Evolutionary conservation across 106 monocot genomes (phyloP).

Genomic region (Dioscorea zingiberensis): DNA sequence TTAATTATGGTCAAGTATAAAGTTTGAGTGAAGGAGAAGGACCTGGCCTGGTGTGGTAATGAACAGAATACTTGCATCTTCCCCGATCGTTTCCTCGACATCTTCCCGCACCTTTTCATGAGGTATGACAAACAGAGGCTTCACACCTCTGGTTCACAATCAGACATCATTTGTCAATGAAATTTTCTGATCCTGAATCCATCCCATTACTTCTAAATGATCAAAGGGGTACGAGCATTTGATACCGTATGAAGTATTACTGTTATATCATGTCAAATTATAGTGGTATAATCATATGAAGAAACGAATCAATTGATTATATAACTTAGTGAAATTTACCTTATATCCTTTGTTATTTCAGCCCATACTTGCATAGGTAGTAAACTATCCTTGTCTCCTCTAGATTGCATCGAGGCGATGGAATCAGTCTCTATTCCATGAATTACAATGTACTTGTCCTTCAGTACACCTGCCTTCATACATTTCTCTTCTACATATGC

Average conservation of each 20-base stretch:
- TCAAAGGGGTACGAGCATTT: too few species aligned
- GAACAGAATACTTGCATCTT: slow-evolving; percentile 52
- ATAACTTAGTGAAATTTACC: slow-evolving; percentile 27
- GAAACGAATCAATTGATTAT: background rate
- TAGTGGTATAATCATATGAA: background rate
- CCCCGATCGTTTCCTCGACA: slow-evolving; percentile 55
- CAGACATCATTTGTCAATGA: background rate
- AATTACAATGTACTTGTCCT: slow-evolving; percentile 64
- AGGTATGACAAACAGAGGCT: slow-evolving; percentile 81
- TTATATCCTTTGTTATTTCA: slow-evolving; percentile 60
- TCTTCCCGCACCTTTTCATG: slow-evolving; percentile 90
- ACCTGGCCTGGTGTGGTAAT: slow-evolving; percentile 94
- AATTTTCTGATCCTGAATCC: background rate
- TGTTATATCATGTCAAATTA: too few species aligned
- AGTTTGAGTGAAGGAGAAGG: background rate
- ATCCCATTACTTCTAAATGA: too few species aligned
- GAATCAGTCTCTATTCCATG: slow-evolving; percentile 90
- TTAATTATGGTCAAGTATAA: background rate
- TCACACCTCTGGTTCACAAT: slow-evolving; percentile 38
- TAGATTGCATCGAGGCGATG: slow-evolving; percentile 74
- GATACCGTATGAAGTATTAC: too few species aligned
- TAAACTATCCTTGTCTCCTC: slow-evolving; percentile 74
- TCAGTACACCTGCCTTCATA: slow-evolving; percentile 48
- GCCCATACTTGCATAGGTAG: slow-evolving; percentile 73
- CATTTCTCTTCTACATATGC: slow-evolving; percentile 63